These are phyloP conservation scores for Hypoxylon sp. DNA, from an alignment of 2,329 filamentous ascomycete genomes.

Conservation along the genomic window DNA sequence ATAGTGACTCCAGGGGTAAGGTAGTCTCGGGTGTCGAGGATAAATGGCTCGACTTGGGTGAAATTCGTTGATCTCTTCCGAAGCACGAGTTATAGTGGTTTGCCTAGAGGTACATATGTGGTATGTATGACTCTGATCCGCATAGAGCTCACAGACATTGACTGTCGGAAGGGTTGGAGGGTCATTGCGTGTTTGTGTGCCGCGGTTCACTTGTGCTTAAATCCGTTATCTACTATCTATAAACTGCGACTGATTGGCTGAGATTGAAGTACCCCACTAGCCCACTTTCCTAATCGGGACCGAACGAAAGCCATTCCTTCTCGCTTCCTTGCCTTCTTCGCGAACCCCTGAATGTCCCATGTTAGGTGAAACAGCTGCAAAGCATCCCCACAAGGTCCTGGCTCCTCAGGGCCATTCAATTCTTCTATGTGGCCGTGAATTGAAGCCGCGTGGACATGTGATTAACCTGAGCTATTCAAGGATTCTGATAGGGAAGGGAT, in stretches of 20 bases:
- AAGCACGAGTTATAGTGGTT: neutral
- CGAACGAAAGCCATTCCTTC: neutral
- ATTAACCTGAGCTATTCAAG: neutral
- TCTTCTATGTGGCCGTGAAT: conserved; percentile 3
- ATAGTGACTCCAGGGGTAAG: neutral
- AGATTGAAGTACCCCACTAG: neutral
- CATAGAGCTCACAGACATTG: conserved; percentile 13
- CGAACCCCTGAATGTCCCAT: conserved; percentile 25
- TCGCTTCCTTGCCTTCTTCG: conserved; percentile 6
- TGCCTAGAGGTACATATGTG: too few relatives aligned
- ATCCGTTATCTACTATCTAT: conserved; percentile 11
- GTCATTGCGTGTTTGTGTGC: conserved; percentile 4
- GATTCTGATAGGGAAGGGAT: neutral
- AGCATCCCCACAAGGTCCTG: conserved; percentile 18
- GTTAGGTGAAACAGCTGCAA: conserved; percentile 27
- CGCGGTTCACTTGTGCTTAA: neutral
- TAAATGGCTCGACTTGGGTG: neutral
- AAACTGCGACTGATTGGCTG: conserved; percentile 26
- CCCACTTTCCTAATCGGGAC: conserved; percentile 34
- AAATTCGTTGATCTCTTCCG: neutral
- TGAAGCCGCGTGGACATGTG: neutral
- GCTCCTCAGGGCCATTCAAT: conserved; percentile 15
- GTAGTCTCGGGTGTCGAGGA: neutral
- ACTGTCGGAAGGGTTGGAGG: conserved; percentile 3
- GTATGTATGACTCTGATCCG: conserved; percentile 1